These are phyloP conservation scores for Auricularia cornea DNA, from an alignment of 768 basidiomycete species.

Conservation along the genomic window DNA sequence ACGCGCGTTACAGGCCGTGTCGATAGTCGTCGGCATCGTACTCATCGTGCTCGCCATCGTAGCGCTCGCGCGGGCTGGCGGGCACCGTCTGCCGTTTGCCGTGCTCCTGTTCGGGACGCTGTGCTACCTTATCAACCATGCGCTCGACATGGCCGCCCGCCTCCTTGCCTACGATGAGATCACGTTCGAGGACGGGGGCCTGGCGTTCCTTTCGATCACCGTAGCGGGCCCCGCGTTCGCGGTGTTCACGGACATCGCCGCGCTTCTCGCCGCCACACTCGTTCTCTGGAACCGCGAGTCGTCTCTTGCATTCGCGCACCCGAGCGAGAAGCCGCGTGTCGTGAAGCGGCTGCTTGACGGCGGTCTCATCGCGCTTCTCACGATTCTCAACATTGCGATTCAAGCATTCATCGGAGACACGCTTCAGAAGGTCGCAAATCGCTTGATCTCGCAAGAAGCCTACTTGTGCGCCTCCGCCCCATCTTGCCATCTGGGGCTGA, in stretches of 20 bases:
- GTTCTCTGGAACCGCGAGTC: background rate
- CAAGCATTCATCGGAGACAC: too few relatives aligned
- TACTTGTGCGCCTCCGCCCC: background rate
- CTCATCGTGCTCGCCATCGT: background rate
- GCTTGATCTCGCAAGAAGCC: background rate
- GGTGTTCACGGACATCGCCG: background rate
- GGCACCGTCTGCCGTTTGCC: background rate
- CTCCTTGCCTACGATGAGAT: background rate
- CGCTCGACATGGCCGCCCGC: background rate
- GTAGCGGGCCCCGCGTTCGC: background rate
- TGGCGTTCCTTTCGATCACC: background rate
- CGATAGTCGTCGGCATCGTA: background rate
- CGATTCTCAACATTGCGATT: background rate
- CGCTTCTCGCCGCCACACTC: background rate
- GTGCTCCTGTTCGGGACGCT: background rate
- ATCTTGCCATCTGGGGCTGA: too few relatives aligned
- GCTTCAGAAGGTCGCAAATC: too few relatives aligned
- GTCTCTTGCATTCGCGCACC: background rate
- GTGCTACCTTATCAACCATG: background rate
- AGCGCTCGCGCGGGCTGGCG: background rate
- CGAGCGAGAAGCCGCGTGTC: background rate
- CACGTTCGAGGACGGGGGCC: background rate
- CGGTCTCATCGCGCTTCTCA: background rate
- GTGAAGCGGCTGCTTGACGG: background rate
- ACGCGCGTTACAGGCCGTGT: too few relatives aligned